These are phyloP conservation scores for Blepharisma japonicum DNA, from an alignment of 73 alveolate species.

Conservation along the genomic window DNA sequence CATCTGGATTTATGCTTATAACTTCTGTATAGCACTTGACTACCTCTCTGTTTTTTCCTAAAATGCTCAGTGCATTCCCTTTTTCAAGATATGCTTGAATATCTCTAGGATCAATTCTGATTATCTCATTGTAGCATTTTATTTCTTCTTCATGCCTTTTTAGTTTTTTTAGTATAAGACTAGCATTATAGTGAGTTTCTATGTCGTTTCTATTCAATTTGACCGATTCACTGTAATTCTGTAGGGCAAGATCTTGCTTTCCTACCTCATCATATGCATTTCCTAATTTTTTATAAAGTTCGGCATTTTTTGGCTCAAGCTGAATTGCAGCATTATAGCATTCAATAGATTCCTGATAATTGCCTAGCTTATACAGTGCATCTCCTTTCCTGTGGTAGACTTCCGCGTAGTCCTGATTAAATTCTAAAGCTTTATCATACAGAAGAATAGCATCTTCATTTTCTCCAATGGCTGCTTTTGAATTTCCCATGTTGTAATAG, in stretches of 20 bases:
- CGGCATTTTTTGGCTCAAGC: constrained; percentile 67
- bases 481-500: constrained; percentile 94
- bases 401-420: constrained; percentile 35
- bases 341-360: constrained; percentile 62
- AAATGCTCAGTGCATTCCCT: too few relatives aligned
- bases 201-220: too few relatives aligned
- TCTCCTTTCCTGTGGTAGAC: too few relatives aligned
- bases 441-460: constrained; percentile 84
- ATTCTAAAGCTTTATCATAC: constrained; percentile 89
- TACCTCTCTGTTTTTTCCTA: too few relatives aligned
- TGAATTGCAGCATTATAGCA: constrained; percentile 68
- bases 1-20: too few relatives aligned
- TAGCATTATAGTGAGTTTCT: too few relatives aligned
- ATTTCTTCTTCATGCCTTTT: too few relatives aligned
- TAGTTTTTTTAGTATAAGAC: too few relatives aligned
- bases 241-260: constrained; percentile 86
- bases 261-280: constrained; percentile 96
- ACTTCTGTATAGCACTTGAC: too few relatives aligned
- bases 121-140: too few relatives aligned
- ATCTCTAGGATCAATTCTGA: too few relatives aligned
- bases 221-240: constrained; percentile 35
- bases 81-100: too few relatives aligned
- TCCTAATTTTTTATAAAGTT: constrained; percentile 85
- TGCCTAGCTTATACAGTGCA: constrained; percentile 33
- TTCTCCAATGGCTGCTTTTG: constrained; percentile 90